Evolutionary conservation across 352 stramenopile species (phyloP).

Genomic region (Globisporangium nagaii): DNA sequence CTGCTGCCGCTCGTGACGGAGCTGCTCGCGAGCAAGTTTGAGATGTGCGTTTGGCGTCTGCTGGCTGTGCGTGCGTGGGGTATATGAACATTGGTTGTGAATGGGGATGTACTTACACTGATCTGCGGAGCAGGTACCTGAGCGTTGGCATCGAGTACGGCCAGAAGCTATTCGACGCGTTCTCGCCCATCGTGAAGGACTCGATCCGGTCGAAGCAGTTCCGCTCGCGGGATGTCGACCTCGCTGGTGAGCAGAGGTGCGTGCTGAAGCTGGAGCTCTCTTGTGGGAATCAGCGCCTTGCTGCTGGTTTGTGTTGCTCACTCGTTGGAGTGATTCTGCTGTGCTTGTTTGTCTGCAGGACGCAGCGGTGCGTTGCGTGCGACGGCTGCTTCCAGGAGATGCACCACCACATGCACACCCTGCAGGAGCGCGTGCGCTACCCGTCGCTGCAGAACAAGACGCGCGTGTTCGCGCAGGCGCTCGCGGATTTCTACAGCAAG

Average conservation of each 20-base stretch:
- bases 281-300: not conserved
- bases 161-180: conserved; percentile 67
- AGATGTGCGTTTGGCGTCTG: conserved; percentile 28
- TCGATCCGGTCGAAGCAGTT: conserved; percentile 39
- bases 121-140: conserved; percentile 38
- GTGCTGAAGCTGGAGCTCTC: not conserved
- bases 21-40: conserved; percentile 59
- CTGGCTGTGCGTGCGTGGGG: too few relatives aligned
- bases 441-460: conserved; percentile 44
- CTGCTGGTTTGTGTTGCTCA: not conserved
- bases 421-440: conserved; percentile 24
- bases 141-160: conserved; percentile 45
- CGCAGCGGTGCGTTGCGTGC: conserved; percentile 54
- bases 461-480: conserved; percentile 28
- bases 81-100: not conserved
- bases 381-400: conserved; percentile 69
- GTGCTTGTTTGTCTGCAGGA: conserved; percentile 16
- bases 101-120: not conserved
- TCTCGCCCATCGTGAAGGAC: conserved; percentile 69
- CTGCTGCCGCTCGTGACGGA: conserved; percentile 77
- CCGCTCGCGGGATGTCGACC: conserved; percentile 51
- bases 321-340: not conserved
- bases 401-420: conserved; percentile 30
- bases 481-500: conserved; percentile 38
- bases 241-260: conserved; percentile 72